Evolutionary conservation across 2,329 filamentous ascomycete species (phyloP).

Genomic region (Nigrograna mackinnonii): DNA sequence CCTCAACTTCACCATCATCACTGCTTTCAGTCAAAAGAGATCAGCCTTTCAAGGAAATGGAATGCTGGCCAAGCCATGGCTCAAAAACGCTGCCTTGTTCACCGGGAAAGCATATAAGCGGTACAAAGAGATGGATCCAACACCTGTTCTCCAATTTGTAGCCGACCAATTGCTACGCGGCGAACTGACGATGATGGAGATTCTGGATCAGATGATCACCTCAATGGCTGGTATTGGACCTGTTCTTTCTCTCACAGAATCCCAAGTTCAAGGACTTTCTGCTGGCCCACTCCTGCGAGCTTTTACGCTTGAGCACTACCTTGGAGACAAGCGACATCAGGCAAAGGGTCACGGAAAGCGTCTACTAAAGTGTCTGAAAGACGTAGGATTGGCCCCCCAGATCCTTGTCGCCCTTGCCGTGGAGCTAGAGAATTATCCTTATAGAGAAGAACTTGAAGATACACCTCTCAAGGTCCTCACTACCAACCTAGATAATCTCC

Average conservation of each 20-base stretch:
- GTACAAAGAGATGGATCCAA: slow-evolving; percentile 81
- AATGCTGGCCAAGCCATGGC: slow-evolving; percentile 85
- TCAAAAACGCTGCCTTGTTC: slow-evolving; percentile 87
- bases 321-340: slow-evolving; percentile 81
- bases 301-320: slow-evolving; percentile 74
- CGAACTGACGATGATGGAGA: slow-evolving; percentile 87
- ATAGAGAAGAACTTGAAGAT: slow-evolving; percentile 70
- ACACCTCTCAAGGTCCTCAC: slow-evolving; percentile 88
- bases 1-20: slow-evolving; percentile 89
- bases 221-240: slow-evolving; percentile 94
- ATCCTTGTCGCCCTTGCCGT: slow-evolving; percentile 90
- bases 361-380: slow-evolving; percentile 76
- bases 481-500: slow-evolving; percentile 87
- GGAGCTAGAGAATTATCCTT: slow-evolving; percentile 85
- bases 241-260: slow-evolving; percentile 84
- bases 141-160: slow-evolving; percentile 87
- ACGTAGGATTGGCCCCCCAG: slow-evolving; percentile 77
- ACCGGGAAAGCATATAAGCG: slow-evolving; percentile 87
- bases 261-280: slow-evolving; percentile 84
- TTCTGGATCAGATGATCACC: slow-evolving; percentile 85
- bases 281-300: slow-evolving; percentile 79
- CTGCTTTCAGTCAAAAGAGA: slow-evolving; percentile 62
- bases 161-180: slow-evolving; percentile 81
- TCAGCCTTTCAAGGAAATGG: slow-evolving; percentile 66
- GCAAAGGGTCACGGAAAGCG: slow-evolving; percentile 75